A percentile compares a stretch with the other conserved stretches of the same genome.
phyloP scores from a whole-genome alignment of 495 filamentous ascomycete species.

The Penicillium paradoxum region DNA sequence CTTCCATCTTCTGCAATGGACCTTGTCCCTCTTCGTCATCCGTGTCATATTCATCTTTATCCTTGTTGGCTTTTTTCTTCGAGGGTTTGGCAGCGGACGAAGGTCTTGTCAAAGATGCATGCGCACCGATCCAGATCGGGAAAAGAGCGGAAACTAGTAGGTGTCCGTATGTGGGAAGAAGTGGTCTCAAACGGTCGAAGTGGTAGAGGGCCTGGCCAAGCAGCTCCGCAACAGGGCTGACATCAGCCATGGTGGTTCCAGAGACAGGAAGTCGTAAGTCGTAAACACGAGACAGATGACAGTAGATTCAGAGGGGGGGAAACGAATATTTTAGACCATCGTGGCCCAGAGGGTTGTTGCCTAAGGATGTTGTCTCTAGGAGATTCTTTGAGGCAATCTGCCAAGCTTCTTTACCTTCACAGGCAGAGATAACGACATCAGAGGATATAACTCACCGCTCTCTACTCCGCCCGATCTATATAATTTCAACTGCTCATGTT shows the following conservation, averaged over 20 bases:
- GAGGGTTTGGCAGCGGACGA: constrained; percentile 66
- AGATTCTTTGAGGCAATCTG: constrained; percentile 11
- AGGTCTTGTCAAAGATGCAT: constrained; percentile 69
- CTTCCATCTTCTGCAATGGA: constrained; percentile 58
- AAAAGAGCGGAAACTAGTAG: constrained; percentile 63
- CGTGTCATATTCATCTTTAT: constrained; percentile 37
- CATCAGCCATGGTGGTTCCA: constrained; percentile 33
- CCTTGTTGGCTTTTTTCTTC: constrained; percentile 39
- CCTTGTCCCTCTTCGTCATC: constrained; percentile 50
- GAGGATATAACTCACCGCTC: neutral
- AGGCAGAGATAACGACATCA: neutral
- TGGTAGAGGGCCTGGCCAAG: constrained; percentile 47
- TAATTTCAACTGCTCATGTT: no score
- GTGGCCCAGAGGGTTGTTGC: neutral
- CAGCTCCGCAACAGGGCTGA: constrained; percentile 44
- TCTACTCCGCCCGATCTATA: neutral
- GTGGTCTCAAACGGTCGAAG: constrained; percentile 45
- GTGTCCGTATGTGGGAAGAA: constrained; percentile 63
- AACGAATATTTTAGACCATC: constrained; percentile 16
- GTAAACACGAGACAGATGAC: neutral
- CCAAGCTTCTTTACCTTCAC: constrained; percentile 3
- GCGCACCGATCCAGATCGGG: constrained; percentile 66
- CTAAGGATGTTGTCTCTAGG: constrained; percentile 13
- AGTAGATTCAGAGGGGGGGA: neutral
- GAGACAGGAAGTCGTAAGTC: neutral